Evolutionary conservation across 2,329 filamentous ascomycete species (phyloP).

Genomic region (Alternaria rosae): DNA sequence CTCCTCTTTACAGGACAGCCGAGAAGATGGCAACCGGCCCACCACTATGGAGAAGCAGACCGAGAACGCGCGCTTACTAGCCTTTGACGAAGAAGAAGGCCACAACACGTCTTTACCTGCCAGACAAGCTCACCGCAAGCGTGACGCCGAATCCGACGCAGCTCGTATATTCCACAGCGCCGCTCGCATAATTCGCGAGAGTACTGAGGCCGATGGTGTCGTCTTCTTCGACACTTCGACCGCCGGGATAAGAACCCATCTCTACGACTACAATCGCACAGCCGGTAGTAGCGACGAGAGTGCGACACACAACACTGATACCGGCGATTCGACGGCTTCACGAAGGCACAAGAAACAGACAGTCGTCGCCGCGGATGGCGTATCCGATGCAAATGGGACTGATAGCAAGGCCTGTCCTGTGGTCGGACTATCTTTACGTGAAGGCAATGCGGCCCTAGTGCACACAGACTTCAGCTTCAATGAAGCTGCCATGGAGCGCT

Average conservation of each 20-base stretch:
- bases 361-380: slow-evolving; percentile 3
- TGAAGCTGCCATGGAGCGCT: slow-evolving; percentile 44
- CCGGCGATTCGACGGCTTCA: slow-evolving; percentile 33
- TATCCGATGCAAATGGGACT: slow-evolving; percentile 5
- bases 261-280: slow-evolving; percentile 28
- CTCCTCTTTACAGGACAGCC: slow-evolving; percentile 33
- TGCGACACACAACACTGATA: slow-evolving; percentile 41
- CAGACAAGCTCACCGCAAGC: slow-evolving; percentile 31
- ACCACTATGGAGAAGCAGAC: slow-evolving; percentile 45
- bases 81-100: slow-evolving; percentile 30
- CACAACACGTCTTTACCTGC: slow-evolving; percentile 7
- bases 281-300: slow-evolving; percentile 37
- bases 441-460: slow-evolving; percentile 24
- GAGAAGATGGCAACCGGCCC: slow-evolving; percentile 23
- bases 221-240: slow-evolving; percentile 47
- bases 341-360: slow-evolving; percentile 26
- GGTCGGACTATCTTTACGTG: slow-evolving; percentile 31
- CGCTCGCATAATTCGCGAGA: slow-evolving; percentile 45
- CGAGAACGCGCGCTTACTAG: slow-evolving; percentile 42
- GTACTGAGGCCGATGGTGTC: slow-evolving; percentile 43
- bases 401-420: slow-evolving; percentile 38
- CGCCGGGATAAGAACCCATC: slow-evolving; percentile 35
- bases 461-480: slow-evolving; percentile 42
- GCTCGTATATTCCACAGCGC: slow-evolving; percentile 46
- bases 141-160: slow-evolving; percentile 31